Evolutionary conservation across 2,329 filamentous ascomycete species (phyloP).

Genomic region (Aschersonia sp.): DNA sequence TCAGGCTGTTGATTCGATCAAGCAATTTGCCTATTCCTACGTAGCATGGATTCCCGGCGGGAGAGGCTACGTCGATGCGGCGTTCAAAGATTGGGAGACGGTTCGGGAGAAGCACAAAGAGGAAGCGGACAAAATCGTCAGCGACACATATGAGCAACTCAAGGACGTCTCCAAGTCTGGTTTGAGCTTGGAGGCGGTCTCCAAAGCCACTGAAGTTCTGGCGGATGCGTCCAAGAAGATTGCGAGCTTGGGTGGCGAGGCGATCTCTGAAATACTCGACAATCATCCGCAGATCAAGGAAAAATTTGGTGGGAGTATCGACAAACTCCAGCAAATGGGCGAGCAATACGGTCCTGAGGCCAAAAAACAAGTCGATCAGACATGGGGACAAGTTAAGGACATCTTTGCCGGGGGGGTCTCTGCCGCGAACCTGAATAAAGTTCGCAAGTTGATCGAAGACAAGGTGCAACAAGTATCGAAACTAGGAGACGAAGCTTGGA

Average conservation of each 20-base stretch:
- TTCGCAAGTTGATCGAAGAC: constrained; percentile 50
- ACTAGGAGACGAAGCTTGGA: constrained; percentile 57
- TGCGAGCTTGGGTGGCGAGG: constrained; percentile 46
- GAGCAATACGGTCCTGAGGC: constrained; percentile 60
- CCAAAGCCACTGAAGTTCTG: constrained; percentile 46
- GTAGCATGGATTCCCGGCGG: constrained; percentile 60
- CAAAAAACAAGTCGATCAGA: constrained; percentile 61
- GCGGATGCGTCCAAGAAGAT: constrained; percentile 46
- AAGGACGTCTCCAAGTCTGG: constrained; percentile 44
- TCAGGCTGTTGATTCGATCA: constrained; percentile 51
- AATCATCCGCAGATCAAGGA: constrained; percentile 63
- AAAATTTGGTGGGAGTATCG: constrained; percentile 52
- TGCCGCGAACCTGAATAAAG: constrained; percentile 34
- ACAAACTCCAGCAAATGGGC: constrained; percentile 55
- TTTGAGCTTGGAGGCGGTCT: constrained; percentile 46
- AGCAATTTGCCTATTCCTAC: constrained; percentile 52
- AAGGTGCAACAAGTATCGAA: constrained; percentile 53
- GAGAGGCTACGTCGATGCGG: constrained; percentile 49
- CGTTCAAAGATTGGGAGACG: constrained; percentile 57
- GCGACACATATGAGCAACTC: constrained; percentile 52
- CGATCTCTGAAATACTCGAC: constrained; percentile 49
- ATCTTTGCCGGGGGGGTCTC: constrained; percentile 48
- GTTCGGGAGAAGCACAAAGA: constrained; percentile 52
- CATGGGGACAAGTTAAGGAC: constrained; percentile 51
- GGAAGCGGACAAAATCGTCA: constrained; percentile 55